These are phyloP conservation scores for Phytophthora citricola DNA, from an alignment of 352 stramenopile genomes.

Conservation along the genomic window DNA sequence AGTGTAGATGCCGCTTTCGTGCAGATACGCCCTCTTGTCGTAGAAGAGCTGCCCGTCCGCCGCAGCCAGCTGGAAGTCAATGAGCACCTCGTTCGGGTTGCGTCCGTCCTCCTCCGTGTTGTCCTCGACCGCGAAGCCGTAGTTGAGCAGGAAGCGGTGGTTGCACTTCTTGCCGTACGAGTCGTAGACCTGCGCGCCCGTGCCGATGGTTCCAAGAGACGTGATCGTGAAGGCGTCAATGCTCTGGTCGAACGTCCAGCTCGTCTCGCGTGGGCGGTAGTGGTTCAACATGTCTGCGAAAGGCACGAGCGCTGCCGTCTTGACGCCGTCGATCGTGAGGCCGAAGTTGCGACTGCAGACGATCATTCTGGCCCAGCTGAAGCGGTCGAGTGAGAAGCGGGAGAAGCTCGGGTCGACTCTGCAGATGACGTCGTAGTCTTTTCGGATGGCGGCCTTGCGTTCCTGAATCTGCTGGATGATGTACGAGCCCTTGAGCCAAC, in stretches of 20 bases:
- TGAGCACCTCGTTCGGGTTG: slow-evolving; percentile 98
- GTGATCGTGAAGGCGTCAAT: slow-evolving; percentile 91
- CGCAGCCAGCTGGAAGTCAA: slow-evolving; percentile 77
- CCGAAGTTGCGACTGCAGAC: slow-evolving; percentile 99
- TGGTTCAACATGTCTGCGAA: slow-evolving; percentile 99
- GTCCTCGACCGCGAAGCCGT: slow-evolving; percentile 99
- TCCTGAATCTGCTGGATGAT: slow-evolving; percentile 96
- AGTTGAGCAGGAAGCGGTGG: slow-evolving; percentile 99
- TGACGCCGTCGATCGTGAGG: slow-evolving; percentile 96
- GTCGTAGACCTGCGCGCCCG: slow-evolving; percentile 97
- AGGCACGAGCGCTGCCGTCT: slow-evolving; percentile 97
- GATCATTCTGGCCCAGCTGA: slow-evolving; percentile 99
- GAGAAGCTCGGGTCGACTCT: slow-evolving; percentile 90
- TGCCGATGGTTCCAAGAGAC: slow-evolving; percentile 78
- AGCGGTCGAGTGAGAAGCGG: slow-evolving; percentile 96
- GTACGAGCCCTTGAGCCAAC: slow-evolving; percentile 92
- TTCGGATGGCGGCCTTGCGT: slow-evolving; percentile 94
- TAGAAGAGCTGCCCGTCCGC: slow-evolving; percentile 81
- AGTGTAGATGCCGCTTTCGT: slow-evolving; percentile 88
- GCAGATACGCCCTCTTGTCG: slow-evolving; percentile 85
- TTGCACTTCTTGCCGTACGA: slow-evolving; percentile 99
- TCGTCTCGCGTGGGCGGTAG: slow-evolving; percentile 98
- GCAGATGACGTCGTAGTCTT: slow-evolving; percentile 98
- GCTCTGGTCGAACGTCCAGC: slow-evolving; percentile 90
- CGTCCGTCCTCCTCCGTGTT: slow-evolving; percentile 98